Conservation (phyloP, 257 asterid genomes). For the Cruciata laevipes region DNA sequence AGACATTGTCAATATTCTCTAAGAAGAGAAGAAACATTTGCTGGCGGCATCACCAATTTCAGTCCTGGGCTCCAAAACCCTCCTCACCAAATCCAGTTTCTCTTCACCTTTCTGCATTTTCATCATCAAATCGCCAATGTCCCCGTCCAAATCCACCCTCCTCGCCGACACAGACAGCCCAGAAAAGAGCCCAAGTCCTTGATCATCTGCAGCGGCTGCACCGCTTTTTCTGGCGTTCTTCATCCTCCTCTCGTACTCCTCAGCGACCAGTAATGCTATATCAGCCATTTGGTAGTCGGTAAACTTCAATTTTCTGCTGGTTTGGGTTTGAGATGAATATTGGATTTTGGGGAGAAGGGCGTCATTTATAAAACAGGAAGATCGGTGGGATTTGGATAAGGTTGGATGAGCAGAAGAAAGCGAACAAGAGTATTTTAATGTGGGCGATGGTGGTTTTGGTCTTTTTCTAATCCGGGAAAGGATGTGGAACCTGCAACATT, state of each 20-base stretch:
- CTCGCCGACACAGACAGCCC: slow-evolving; percentile 27
- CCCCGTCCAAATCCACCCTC: slow-evolving; percentile 14
- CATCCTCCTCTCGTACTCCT: slow-evolving; percentile 76
- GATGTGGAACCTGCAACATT: neutral
- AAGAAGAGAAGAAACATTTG: slow-evolving; percentile 60
- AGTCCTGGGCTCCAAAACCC: slow-evolving; percentile 30
- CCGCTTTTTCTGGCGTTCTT: slow-evolving; percentile 40
- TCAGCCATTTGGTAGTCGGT: slow-evolving; percentile 39
- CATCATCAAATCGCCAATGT: slow-evolving; percentile 19
- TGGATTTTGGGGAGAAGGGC: neutral
- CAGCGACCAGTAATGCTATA: slow-evolving; percentile 74
- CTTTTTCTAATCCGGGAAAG: too few relatives aligned
- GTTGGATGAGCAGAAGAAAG: slow-evolving; percentile 3
- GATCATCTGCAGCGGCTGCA: slow-evolving; percentile 18
- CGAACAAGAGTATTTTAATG: neutral
- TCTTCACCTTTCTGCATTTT: slow-evolving; percentile 18
- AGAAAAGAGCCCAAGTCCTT: slow-evolving; percentile 39
- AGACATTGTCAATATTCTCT: neutral
- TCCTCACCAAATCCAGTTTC: slow-evolving; percentile 6
- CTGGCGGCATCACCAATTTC: slow-evolving; percentile 48
- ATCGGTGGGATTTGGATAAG: slow-evolving; percentile 17
- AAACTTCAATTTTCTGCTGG: neutral
- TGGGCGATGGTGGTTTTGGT: slow-evolving; percentile 11
- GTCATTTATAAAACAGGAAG: neutral
- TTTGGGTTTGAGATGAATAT: neutral